Conservation (phyloP, 2,329 filamentous ascomycete species). For the Pseudofabraea citricarpa region DNA sequence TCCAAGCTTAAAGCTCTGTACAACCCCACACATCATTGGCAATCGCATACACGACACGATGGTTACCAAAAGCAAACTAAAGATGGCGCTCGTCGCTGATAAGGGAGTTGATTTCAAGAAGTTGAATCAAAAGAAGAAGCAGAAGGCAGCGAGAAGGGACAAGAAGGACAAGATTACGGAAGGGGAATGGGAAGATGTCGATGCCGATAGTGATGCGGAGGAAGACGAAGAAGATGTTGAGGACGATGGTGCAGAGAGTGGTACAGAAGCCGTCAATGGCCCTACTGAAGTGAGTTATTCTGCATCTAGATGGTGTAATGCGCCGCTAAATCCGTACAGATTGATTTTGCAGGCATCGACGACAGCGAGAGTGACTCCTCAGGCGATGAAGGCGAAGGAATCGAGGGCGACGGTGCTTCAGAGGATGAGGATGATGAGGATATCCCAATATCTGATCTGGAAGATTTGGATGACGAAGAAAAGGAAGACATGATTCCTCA, state of each 20-base stretch:
- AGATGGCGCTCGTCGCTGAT: conserved; percentile 48
- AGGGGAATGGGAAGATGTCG: conserved; percentile 35
- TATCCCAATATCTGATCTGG: conserved; percentile 83
- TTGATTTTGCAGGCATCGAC: conserved; percentile 51
- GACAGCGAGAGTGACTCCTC: conserved; percentile 55
- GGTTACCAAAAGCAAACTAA: conserved; percentile 40
- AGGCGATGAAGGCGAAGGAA: conserved; percentile 37
- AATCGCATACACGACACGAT: conserved; percentile 14
- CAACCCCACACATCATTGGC: background rate
- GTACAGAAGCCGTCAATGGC: conserved; percentile 10
- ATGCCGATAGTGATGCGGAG: conserved; percentile 22
- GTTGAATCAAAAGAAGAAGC: conserved; percentile 30
- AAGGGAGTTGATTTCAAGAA: conserved; percentile 50
- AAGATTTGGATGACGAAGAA: conserved; percentile 72
- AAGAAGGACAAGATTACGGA: conserved; percentile 39
- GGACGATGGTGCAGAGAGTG: conserved; percentile 28
- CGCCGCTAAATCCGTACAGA: conserved; percentile 26
- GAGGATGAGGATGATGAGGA: conserved; percentile 78
- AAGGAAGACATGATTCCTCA: conserved; percentile 84
- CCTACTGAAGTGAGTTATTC: no score
- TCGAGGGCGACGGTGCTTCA: conserved; percentile 50
- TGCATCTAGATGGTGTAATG: no score
- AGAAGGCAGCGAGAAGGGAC: conserved; percentile 37
- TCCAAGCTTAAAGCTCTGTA: background rate
- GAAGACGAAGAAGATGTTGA: conserved; percentile 28